Base-by-base conservation (phyloP, 805 yeast species). In the Hagleromyces aurorensis region DNA sequence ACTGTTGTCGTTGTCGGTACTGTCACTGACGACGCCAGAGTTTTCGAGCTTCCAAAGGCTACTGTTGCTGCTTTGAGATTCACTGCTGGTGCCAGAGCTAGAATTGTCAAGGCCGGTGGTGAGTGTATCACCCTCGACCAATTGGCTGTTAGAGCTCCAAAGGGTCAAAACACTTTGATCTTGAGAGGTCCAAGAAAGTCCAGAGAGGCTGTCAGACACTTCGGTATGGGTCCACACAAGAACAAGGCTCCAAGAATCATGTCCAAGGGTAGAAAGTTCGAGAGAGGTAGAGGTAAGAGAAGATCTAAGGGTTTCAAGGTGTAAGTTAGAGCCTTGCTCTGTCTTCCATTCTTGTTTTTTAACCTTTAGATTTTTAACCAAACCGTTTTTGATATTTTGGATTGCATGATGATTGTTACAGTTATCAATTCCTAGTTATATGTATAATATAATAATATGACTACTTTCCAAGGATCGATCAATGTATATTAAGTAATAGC, bases 231-330 rank as follows among this genome's bases (percentile, higher is more conserved):
- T 75, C 99, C 99, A 64, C 98, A 91, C 93, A 85, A 85, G 79
- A 72, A 76, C 74, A 91, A 91, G 85, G 97, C 97, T 62, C 99
- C 99, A 72, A 86, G 93, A 76, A 79, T 91, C 69, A 60, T 70
- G 62, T 89, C 97, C 46, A 86, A 75, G 69, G 99, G 99, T 69
- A 91, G 97, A 81, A 91, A 91, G 76, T 91, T 91, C 80, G 98
- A 91, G 80, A 86, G 91, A 73, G 99, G 96, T 62, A 91, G 99
- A 84, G 99, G 99, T 80, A 93, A 81, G 72, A 79, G 99, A 76
- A 80, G 75, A 69, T 87, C 97, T 55, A 86, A 93, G 80, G 99
- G 95, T 76, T 91, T 91, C 98, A 91, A 91, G 83, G 99, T 91
- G 73, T 91, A 89, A 85, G 46, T 42, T 48, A 46, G 38, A 22